Evolutionary conservation across 441 rosid species (phyloP), one percentile per base, ranked within the genome.

Genomic region (Lagerstroemia fauriei): DNA sequence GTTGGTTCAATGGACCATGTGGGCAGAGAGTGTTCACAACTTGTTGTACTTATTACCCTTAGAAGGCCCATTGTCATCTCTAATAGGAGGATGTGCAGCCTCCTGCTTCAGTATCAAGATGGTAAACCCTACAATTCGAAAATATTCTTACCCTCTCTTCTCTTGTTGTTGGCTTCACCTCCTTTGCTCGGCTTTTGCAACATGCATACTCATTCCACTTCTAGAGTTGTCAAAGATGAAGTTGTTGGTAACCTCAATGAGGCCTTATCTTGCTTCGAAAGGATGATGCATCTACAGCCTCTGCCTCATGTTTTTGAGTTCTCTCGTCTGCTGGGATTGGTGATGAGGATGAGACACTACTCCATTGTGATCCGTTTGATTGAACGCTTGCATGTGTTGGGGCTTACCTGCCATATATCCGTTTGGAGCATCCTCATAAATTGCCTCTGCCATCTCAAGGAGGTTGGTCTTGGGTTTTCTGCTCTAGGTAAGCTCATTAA

Each of bases 401-500:
- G 59, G 18, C 53, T 74, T 74, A 46, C 77, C 11, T 47, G 17
- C 10, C 57, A 74, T 29, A 46, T 46, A 53, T 74, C 53, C 10
- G 38, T 74, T 74, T 51, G 34, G 70, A 86, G 76, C 41, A 78
- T 84, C 73, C 46, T 86, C 80, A 78, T 83, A 27, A 73, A 80
- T 11, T 38, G 77, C 65, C 51, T 57, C 24, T 76, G 86, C 80
- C 85, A 75, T 14, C 66, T 81, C 80, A 81, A 75, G 78, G 77
- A 66, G 79, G 80, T 69, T 10, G 81, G 80, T 51, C 76, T 7
- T 47, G 90, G 85, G 31, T 84, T 85, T 79, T 65, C 83, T 56
- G 80, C 83, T 34, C 41, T 88, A 48, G 85, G 78, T 48, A 87
- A 84, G 72, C 41, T 86, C 66, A 7, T 87, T 27, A 89, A 89